Evolutionary conservation across 371 early-diverging fungal species (phyloP), one percentile per base, ranked within the genome.

Genomic region (Apophysomyces variabilis): DNA sequence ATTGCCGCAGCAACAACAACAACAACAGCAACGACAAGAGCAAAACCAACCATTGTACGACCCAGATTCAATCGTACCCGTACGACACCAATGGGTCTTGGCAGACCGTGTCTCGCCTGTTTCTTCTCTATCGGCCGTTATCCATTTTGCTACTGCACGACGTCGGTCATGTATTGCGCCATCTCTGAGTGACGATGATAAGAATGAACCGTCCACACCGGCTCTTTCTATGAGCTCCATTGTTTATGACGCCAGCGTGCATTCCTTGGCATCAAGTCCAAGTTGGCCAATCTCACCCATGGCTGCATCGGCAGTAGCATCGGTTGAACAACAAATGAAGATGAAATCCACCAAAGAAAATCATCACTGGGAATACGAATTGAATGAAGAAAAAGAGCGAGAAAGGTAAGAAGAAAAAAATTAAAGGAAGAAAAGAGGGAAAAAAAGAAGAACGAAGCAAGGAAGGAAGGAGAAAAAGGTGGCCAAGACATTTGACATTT

Each of bases 1-100:
- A 26, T 0, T 26, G 32, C 32, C 32, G 32, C 32, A 26, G 32
- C 32, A 26, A 3, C 32, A 26, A 3, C 32, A 26, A 47, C 54
- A 26, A 21, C 16, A 9, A 50, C 54, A 21, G 9, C 54, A 9
- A 50, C 54, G 54, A 50, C 54, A 50, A 8, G 21, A 50, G 7
- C 54, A 18, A 9, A 16, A 9, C 54, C 54, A 50, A 50, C 54
- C 13, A 50, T 21, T 50, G 54, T 50, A 50, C 54, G 54, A 50
- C 54, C 21, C 54, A 4, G 21, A 8, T 21, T 18, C 21, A 26
- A 36, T 60, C 59, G 68, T 45, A 18, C 74, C 74, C 26, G 65
- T 74, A 44, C 63, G 74, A 32, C 74, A 74, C 39, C 68, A 64
- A 61, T 66, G 71, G 14, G 71, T 74, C 26, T 56, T 74, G 39